Percentiles rank a stretch among this genome's conserved stretches.
Evolutionary conservation across 2,329 filamentous ascomycete species (phyloP).

Genomic region (Trichocomaceae sp.): DNA sequence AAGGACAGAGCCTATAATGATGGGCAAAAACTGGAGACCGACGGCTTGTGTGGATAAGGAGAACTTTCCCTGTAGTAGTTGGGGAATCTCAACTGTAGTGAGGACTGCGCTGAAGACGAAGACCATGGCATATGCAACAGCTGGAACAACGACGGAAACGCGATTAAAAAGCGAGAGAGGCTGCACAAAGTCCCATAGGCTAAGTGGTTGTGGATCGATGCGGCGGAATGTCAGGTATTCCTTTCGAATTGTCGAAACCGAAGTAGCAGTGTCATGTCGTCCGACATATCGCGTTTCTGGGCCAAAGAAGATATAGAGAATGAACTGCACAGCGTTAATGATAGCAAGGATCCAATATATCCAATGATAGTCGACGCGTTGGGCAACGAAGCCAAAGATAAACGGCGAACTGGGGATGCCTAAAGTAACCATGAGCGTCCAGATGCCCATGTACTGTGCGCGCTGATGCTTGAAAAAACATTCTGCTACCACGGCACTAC

Average conservation of each 20-base stretch:
- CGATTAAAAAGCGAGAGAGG: constrained; percentile 44
- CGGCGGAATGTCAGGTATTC: constrained; percentile 41
- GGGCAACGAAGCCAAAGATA: constrained; percentile 41
- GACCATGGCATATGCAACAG: constrained; percentile 50
- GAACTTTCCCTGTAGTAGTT: constrained; percentile 51
- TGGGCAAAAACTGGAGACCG: constrained; percentile 52
- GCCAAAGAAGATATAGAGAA: constrained; percentile 51
- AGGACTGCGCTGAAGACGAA: constrained; percentile 51
- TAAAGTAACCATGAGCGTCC: constrained; percentile 49
- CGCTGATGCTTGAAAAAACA: constrained; percentile 53
- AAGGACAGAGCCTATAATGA: constrained; percentile 52
- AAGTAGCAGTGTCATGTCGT: neutral
- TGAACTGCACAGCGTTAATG: constrained; percentile 51
- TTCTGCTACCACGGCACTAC: constrained; percentile 53
- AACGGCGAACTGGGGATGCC: constrained; percentile 40
- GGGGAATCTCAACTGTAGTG: constrained; percentile 53
- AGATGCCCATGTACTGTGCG: constrained; percentile 52
- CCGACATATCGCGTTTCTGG: constrained; percentile 49
- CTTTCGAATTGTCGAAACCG: constrained; percentile 33
- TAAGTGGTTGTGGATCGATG: constrained; percentile 49
- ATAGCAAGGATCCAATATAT: constrained; percentile 55
- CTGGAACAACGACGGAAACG: constrained; percentile 45
- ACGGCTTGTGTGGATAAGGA: constrained; percentile 52
- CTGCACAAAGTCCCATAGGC: constrained; percentile 45
- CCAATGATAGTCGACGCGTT: constrained; percentile 51